Percentiles rank a stretch among this genome's conserved stretches.
Evolutionary conservation across 352 stramenopile genomes (phyloP).

Genomic region (Globisporangium acanthophoron): DNA sequence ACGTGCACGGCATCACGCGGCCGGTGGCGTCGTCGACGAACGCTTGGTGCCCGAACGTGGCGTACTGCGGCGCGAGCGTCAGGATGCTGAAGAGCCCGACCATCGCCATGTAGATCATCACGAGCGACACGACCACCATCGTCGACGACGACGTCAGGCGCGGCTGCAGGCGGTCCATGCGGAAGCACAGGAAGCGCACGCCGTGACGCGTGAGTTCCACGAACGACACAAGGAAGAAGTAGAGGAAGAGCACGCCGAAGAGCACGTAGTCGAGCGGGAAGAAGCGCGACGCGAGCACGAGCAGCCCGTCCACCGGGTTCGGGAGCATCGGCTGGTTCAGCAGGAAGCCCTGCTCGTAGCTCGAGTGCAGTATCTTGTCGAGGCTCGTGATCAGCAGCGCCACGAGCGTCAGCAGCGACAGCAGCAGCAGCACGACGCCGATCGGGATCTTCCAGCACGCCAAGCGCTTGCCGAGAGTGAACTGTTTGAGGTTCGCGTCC

Average conservation of each 20-base stretch:
- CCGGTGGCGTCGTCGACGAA: constrained; percentile 40
- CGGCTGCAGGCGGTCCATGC: constrained; percentile 61
- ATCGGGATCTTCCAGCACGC: constrained; percentile 70
- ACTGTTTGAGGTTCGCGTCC: constrained; percentile 54
- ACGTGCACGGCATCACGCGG: constrained; percentile 49
- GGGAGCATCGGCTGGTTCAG: constrained; percentile 56
- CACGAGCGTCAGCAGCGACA: constrained; percentile 61
- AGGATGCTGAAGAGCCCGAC: constrained; percentile 77
- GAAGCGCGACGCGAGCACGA: constrained; percentile 64
- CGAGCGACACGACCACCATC: constrained; percentile 71
- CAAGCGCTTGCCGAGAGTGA: constrained; percentile 33
- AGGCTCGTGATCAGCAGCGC: constrained; percentile 77
- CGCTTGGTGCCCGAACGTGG: constrained; percentile 78
- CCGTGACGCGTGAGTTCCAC: constrained; percentile 71
- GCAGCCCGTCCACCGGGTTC: constrained; percentile 69
- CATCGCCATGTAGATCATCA: constrained; percentile 79
- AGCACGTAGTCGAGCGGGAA: constrained; percentile 85
- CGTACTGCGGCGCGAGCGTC: constrained; percentile 79
- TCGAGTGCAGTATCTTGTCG: constrained; percentile 76
- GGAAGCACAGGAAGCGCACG: constrained; percentile 75
- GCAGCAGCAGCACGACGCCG: constrained; percentile 46
- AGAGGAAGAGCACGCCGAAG: constrained; percentile 72
- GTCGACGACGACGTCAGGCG: constrained; percentile 68
- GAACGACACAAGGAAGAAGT: constrained; percentile 75
- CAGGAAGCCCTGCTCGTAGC: constrained; percentile 62